These are phyloP conservation scores for Wickerhamiella shivajii DNA, from an alignment of 805 yeast species.

Conservation along the genomic window DNA sequence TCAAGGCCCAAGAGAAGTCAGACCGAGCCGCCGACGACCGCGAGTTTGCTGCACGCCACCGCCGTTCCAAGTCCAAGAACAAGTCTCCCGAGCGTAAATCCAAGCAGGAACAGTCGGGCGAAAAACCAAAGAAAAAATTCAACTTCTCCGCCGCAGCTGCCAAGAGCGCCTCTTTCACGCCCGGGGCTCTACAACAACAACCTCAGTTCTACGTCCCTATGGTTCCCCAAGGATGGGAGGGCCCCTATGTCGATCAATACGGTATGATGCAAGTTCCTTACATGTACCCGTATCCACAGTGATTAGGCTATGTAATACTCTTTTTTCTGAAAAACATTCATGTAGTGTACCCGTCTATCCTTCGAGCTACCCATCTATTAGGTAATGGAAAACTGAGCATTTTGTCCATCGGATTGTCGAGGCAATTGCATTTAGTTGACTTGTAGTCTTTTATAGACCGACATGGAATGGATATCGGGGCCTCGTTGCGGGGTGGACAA, in stretches of 20 bases:
- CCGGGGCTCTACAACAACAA: not conserved
- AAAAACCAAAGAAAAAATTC: slow-evolving; percentile 32
- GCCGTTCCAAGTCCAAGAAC: slow-evolving; percentile 15
- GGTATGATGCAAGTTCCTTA: slow-evolving; percentile 1
- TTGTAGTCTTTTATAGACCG: not conserved
- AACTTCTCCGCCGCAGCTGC: slow-evolving; percentile 47
- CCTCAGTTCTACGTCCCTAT: slow-evolving; percentile 1
- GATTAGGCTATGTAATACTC: not conserved
- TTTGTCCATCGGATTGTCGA: not conserved
- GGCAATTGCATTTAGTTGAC: not conserved
- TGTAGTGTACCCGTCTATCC: not conserved
- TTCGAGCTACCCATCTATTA: not conserved
- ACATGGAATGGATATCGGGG: slow-evolving; percentile 43
- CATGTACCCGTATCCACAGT: not conserved
- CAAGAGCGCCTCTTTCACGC: slow-evolving; percentile 51
- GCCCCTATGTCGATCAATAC: slow-evolving; percentile 5
- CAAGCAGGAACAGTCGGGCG: slow-evolving; percentile 49
- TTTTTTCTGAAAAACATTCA: not conserved
- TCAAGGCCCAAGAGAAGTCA: slow-evolving; percentile 20
- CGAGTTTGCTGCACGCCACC: slow-evolving; percentile 50
- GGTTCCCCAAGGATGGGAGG: no score
- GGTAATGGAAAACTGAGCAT: not conserved
- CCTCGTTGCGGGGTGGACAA: slow-evolving; percentile 81
- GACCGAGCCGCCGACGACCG: slow-evolving; percentile 33
- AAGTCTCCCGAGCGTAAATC: slow-evolving; percentile 38